Percentiles rank a stretch among this genome's conserved stretches.
phyloP scores from a whole-genome alignment of 257 asterid species.

The Solanum clarkiae region DNA sequence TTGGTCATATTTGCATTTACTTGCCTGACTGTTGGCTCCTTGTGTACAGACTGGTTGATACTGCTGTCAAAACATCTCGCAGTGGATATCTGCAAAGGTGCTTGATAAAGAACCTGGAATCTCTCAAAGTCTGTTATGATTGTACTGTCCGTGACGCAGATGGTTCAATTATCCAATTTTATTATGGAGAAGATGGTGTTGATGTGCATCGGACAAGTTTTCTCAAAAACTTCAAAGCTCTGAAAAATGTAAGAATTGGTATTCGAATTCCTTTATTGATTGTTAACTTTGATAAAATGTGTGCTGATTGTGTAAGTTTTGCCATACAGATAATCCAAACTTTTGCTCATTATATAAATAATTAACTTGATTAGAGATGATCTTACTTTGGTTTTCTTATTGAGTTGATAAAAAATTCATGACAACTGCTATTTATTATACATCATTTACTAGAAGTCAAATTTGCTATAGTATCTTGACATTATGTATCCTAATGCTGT shows the following conservation, averaged over 20 bases:
- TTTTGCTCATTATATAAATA: background rate
- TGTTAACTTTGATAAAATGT: background rate
- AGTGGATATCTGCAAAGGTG: slow-evolving; percentile 97
- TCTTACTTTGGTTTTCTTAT: background rate
- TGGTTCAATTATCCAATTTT: slow-evolving; percentile 87
- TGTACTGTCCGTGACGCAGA: slow-evolving; percentile 95
- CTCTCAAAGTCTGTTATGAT: slow-evolving; percentile 84
- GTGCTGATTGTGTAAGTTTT: background rate
- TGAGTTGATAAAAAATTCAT: background rate
- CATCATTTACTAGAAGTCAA: background rate
- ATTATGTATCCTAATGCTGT: background rate
- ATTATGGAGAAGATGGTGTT: slow-evolving; percentile 94
- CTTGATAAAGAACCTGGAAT: slow-evolving; percentile 81
- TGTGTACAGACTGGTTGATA: slow-evolving; percentile 75
- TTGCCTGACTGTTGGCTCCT: slow-evolving; percentile 4
- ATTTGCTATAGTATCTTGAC: background rate
- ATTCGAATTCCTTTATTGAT: background rate
- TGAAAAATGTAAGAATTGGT: slow-evolving; percentile 45
- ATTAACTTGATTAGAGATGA: background rate
- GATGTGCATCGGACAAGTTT: slow-evolving; percentile 85
- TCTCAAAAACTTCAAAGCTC: slow-evolving; percentile 73
- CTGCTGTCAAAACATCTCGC: slow-evolving; percentile 98
- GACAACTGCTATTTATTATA: background rate
- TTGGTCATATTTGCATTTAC: background rate
- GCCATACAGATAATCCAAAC: background rate